Percentiles rank a stretch among this genome's conserved stretches.
Conservation (phyloP, 129 eudicot genomes). For the Dittrichia graveolens region DNA sequence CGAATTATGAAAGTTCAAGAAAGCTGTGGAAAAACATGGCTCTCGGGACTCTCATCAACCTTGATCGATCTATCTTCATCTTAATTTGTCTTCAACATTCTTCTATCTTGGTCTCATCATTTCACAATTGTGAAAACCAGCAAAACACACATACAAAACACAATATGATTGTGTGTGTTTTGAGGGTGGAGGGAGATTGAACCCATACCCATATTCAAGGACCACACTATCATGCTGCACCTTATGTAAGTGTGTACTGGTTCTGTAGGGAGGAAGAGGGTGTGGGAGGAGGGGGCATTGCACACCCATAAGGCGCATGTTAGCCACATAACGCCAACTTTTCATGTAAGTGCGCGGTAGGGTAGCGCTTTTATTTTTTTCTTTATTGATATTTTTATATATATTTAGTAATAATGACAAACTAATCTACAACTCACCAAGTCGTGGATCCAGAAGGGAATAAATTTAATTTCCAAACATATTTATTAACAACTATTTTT, state of each 20-base stretch:
- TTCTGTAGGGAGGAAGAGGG: neutral
- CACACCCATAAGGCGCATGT: conserved; percentile 20
- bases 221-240: conserved; percentile 28
- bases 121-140: conserved; percentile 20
- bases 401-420: too few species aligned
- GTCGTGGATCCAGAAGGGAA: too few species aligned
- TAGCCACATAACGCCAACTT: conserved; percentile 20
- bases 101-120: too few species aligned
- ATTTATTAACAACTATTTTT: too few species aligned
- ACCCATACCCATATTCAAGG: conserved; percentile 32
- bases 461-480: too few species aligned
- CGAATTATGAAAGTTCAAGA: conserved; percentile 67
- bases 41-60: too few species aligned
- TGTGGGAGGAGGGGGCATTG: conserved; percentile 8
- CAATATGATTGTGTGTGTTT: conserved; percentile 2
- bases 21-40: conserved; percentile 91
- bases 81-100: too few species aligned
- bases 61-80: too few species aligned
- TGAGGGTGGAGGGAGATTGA: conserved; percentile 5
- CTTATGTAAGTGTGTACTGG: conserved; percentile 1
- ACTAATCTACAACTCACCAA: too few species aligned
- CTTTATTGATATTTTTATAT: neutral
- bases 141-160: neutral
- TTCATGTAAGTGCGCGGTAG: conserved; percentile 16
- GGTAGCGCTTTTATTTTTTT: neutral